Percentiles rank a stretch among this genome's conserved stretches.
Evolutionary conservation across 2,329 filamentous ascomycete genomes (phyloP).

Genomic region (Epichloe amarillans): DNA sequence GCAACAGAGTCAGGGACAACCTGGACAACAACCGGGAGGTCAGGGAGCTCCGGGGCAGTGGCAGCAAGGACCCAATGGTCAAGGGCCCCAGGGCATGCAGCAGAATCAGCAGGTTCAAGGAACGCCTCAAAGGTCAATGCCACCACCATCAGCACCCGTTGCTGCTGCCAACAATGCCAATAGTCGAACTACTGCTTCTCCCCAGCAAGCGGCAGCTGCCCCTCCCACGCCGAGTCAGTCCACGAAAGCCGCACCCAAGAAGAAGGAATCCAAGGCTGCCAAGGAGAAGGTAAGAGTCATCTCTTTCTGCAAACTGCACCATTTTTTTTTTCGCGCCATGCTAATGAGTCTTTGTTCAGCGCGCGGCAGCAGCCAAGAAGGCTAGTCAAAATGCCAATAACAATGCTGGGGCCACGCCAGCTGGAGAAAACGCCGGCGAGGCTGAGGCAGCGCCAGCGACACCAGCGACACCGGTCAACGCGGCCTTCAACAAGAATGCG

Average conservation of each 20-base stretch:
- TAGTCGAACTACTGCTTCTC: constrained; percentile 44
- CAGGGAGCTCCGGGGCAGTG: constrained; percentile 23
- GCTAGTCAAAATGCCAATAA: constrained; percentile 39
- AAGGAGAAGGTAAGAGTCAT: constrained; percentile 50
- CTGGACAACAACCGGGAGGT: constrained; percentile 15
- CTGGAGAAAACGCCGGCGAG: constrained; percentile 41
- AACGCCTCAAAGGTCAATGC: constrained; percentile 59
- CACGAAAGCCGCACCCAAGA: constrained; percentile 64
- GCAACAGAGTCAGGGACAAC: constrained; percentile 21
- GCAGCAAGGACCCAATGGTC: constrained; percentile 28
- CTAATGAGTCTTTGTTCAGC: constrained; percentile 12
- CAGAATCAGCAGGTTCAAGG: constrained; percentile 40
- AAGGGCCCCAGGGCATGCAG: constrained; percentile 26
- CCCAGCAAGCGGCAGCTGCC: constrained; percentile 49
- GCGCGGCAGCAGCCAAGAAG: constrained; percentile 46
- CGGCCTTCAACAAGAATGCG: constrained; percentile 28
- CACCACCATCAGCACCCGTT: constrained; percentile 48
- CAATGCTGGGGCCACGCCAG: constrained; percentile 36
- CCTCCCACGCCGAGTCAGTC: constrained; percentile 65
- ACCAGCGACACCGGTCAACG: constrained; percentile 47
- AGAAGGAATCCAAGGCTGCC: constrained; percentile 54
- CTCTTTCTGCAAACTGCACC: not conserved
- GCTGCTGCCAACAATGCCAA: constrained; percentile 34
- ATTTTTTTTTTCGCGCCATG: not conserved
- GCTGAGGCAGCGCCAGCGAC: constrained; percentile 49